phyloP scores from a whole-genome alignment of 352 stramenopile species.

The Pythium dissotocum region DNA sequence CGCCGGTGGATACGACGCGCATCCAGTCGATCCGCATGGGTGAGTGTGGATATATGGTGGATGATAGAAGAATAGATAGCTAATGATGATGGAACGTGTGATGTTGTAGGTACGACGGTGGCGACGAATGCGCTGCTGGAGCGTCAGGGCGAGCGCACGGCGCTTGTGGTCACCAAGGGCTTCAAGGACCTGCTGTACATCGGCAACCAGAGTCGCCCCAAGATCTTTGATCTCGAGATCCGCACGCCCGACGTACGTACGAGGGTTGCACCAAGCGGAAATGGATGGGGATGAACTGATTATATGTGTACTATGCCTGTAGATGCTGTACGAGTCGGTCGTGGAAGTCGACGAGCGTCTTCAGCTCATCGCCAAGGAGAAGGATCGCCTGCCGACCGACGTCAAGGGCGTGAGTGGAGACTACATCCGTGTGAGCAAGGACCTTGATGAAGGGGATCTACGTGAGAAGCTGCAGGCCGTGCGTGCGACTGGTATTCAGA shows the following conservation, averaged over 20 bases:
- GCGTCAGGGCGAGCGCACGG: constrained; percentile 93
- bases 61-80: neutral
- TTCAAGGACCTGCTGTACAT: constrained; percentile 98
- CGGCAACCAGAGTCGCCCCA: constrained; percentile 96
- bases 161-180: constrained; percentile 94
- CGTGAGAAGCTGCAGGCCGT: constrained; percentile 68
- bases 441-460: constrained; percentile 80
- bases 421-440: constrained; percentile 82
- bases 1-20: constrained; percentile 82
- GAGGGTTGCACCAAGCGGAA: neutral
- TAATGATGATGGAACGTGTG: neutral
- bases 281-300: neutral
- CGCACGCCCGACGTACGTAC: constrained; percentile 72
- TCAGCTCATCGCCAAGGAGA: constrained; percentile 85
- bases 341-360: constrained; percentile 98
- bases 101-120: constrained; percentile 91
- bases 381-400: constrained; percentile 52
- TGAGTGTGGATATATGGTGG: constrained; percentile 11
- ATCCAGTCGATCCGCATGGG: constrained; percentile 98
- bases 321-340: constrained; percentile 96
- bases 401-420: constrained; percentile 88
- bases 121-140: constrained; percentile 99
- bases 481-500: constrained; percentile 85
- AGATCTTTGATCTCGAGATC: constrained; percentile 98
- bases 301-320: constrained; percentile 1